Conservation (phyloP, 345 rosid species). For the Streptanthus diversifolius region DNA sequence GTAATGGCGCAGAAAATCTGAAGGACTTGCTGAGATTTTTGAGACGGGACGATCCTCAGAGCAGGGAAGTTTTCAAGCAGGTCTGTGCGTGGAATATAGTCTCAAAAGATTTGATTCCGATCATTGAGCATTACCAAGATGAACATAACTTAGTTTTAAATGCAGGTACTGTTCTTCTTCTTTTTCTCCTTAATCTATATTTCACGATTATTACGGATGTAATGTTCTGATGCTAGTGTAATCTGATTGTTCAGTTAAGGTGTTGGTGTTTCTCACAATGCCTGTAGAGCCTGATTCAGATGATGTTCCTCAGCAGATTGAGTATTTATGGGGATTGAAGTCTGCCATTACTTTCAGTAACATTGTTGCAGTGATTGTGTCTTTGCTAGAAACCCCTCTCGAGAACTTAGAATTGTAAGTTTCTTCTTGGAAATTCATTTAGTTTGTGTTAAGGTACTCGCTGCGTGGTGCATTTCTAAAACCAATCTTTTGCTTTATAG, state of each 20-base stretch:
- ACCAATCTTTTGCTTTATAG: conserved; percentile 42
- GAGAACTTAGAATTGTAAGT: conserved; percentile 73
- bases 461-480: neutral
- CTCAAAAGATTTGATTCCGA: conserved; percentile 80
- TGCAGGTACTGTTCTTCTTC: conserved; percentile 43
- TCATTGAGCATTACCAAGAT: conserved; percentile 63
- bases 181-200: neutral
- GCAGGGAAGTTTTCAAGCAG: conserved; percentile 80
- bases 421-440: neutral
- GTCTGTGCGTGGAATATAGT: conserved; percentile 82
- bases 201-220: neutral
- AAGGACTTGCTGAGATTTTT: conserved; percentile 80
- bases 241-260: conserved; percentile 60
- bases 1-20: conserved; percentile 51
- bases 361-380: conserved; percentile 60
- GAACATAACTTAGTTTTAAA: conserved; percentile 64
- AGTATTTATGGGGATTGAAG: conserved; percentile 80
- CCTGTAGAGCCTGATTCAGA: conserved; percentile 75
- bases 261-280: conserved; percentile 85
- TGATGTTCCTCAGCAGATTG: conserved; percentile 70
- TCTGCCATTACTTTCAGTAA: conserved; percentile 67
- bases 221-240: neutral
- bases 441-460: neutral
- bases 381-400: conserved; percentile 75
- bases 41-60: conserved; percentile 80